Evolutionary conservation across 495 filamentous ascomycete genomes (phyloP).

Genomic region (Barbatosphaeria neglecta): DNA sequence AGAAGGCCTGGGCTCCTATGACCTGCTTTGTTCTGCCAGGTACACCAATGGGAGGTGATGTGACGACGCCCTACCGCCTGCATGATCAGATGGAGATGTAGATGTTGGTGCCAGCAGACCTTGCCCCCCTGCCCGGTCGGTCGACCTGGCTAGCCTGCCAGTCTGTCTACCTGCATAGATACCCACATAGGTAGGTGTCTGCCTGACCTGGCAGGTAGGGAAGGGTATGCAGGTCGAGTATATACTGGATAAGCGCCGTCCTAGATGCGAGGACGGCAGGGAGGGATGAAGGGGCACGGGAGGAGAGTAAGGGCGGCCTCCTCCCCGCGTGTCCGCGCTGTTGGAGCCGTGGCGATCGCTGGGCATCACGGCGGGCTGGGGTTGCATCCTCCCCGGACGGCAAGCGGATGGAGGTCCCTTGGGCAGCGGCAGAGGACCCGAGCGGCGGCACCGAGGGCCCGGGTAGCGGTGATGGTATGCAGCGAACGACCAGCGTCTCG

Average conservation of each 20-base stretch:
- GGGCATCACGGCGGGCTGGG: not conserved
- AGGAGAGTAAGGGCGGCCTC: not conserved
- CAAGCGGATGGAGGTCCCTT: not conserved
- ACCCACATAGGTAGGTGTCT: too few relatives aligned
- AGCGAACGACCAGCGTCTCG: not conserved
- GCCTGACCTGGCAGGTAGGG: too few relatives aligned
- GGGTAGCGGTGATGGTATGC: not conserved
- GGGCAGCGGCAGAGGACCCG: not conserved
- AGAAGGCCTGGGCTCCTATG: not conserved
- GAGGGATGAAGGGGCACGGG: too few relatives aligned
- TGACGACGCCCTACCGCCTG: not conserved
- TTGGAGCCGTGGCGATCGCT: not conserved
- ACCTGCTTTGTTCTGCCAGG: not conserved
- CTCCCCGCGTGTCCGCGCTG: too few relatives aligned
- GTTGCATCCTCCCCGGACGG: not conserved
- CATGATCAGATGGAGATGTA: not conserved
- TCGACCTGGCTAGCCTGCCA: too few relatives aligned
- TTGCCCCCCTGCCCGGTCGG: too few relatives aligned
- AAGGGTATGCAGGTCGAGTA: not conserved
- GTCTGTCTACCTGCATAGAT: too few relatives aligned
- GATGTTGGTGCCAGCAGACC: not conserved
- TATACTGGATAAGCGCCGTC: not conserved
- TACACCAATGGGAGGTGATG: not conserved
- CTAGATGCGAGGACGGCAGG: too few relatives aligned
- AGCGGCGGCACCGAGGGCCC: not conserved